phyloP scores from a whole-genome alignment of 176 grass and related monocot genomes.

The Aegilops sharonensis region DNA sequence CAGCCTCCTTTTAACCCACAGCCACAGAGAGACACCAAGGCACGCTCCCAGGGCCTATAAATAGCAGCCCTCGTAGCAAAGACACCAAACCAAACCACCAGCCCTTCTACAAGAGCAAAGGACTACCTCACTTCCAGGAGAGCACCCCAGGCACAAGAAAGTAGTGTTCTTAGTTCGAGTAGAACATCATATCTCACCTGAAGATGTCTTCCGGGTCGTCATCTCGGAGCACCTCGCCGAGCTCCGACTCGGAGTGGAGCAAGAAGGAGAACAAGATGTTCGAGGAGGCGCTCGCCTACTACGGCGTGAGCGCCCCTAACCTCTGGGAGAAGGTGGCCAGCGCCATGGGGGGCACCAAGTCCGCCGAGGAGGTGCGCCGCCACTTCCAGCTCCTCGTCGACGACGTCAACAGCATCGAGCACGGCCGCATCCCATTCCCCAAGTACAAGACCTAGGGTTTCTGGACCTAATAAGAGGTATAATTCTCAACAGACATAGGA shows the following conservation, averaged over 20 bases:
- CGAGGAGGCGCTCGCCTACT: constrained; percentile 70
- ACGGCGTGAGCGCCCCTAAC: constrained; percentile 68
- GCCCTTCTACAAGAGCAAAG: constrained; percentile 34
- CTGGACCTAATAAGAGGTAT: no score
- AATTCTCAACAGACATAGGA: no score
- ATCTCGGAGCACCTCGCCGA: constrained; percentile 40
- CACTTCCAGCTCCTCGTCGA: constrained; percentile 56
- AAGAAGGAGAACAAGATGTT: constrained; percentile 80
- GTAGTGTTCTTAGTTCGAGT: not conserved
- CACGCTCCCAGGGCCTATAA: constrained; percentile 32
- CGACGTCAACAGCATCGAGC: no score
- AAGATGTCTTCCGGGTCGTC: constrained; percentile 44
- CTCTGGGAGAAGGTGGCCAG: constrained; percentile 87
- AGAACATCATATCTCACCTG: not conserved
- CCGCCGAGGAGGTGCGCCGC: constrained; percentile 72
- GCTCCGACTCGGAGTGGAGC: constrained; percentile 51
- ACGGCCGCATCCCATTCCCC: no score
- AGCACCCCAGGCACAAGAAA: constrained; percentile 2
- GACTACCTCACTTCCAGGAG: not conserved
- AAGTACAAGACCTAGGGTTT: no score
- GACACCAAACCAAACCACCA: constrained; percentile 27
- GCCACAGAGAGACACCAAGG: constrained; percentile 8
- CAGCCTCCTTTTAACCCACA: constrained; percentile 7
- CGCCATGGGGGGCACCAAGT: constrained; percentile 69
- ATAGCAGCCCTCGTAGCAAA: constrained; percentile 26